phyloP scores from a whole-genome alignment of 306 rosid genomes.

The Quercus engelmannii region DNA sequence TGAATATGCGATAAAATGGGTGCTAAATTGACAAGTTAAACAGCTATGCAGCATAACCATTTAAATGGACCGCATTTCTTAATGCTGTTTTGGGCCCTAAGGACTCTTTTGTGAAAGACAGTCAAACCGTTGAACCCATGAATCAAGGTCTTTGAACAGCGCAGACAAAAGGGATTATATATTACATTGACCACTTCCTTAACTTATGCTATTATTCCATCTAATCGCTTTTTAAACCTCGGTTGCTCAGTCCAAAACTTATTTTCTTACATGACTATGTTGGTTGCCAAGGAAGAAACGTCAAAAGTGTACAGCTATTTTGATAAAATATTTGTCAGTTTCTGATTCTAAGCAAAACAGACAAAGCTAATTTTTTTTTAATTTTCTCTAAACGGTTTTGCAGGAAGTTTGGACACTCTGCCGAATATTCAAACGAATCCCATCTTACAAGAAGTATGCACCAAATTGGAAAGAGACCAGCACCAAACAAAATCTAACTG shows the following conservation, averaged over 20 bases:
- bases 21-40: too few species aligned
- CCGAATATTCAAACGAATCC: conserved; percentile 71
- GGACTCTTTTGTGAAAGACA: not conserved
- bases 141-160: not conserved
- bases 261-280: not conserved
- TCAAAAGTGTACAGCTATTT: not conserved
- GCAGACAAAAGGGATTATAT: not conserved
- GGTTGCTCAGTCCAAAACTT: not conserved
- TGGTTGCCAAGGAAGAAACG: not conserved
- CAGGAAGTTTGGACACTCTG: conserved; percentile 98
- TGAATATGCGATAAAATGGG: too few species aligned
- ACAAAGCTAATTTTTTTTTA: not conserved
- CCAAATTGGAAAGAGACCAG: conserved; percentile 36
- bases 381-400: not conserved
- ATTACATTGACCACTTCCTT: not conserved
- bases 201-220: too few species aligned
- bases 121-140: not conserved
- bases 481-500: conserved; percentile 18
- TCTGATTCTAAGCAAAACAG: not conserved
- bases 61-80: too few species aligned
- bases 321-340: not conserved
- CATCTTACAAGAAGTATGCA: conserved; percentile 53
- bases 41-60: too few species aligned
- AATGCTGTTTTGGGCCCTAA: not conserved
- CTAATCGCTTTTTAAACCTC: too few species aligned